Evolutionary conservation across 306 rosid genomes (phyloP), one percentile per base, ranked within the genome.

Genomic region (Mucuna pruriens): DNA sequence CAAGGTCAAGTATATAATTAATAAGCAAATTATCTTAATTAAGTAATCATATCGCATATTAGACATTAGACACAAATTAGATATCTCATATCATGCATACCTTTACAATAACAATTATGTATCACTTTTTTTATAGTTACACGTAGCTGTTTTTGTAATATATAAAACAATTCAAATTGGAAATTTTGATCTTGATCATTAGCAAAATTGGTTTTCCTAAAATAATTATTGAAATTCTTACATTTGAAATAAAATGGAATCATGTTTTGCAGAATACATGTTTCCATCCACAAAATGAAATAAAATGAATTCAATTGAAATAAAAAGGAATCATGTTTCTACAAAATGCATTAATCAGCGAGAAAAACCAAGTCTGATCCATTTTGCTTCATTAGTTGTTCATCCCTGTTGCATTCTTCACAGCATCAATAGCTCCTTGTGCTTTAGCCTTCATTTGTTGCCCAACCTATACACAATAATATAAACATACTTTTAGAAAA

Each of bases 371-470:
- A 36, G 15, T 42, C 0, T 36, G 26, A 77, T 38, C 70, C 80
- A 38, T 13, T 17, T 3, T 13, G 17, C 39, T 65, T 88, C 82
- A 85, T 75, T 90, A 81, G 74, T 85, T 89, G 83, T 88, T 91
- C 60, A 81, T 77, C 33, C 95, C 95, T n/a, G 91, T 89, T 16
- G 97, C 93, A 85, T 91, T 55, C 90, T 91, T 93, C 63, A 85
- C 83, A 15, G 91, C 82, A 0, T 88, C 94, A 26, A 65, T 84
- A 22, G 94, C 92, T 62, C 85, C 97, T 64, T 84, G 86, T 23
- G 92, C 94, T 76, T 73, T 82, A 0, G 78, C 90, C 80, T 44
- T 51, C 73, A 86, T 26, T 62, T 85, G 93, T 55, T 86, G 79
- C 3, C 97, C 97, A 3, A 85, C 74, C 86, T 90, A 25, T 22